Percentiles rank a stretch among this genome's conserved stretches.
Conservation (phyloP, 164 flowering plant species). For the Protea cynaroides region DNA sequence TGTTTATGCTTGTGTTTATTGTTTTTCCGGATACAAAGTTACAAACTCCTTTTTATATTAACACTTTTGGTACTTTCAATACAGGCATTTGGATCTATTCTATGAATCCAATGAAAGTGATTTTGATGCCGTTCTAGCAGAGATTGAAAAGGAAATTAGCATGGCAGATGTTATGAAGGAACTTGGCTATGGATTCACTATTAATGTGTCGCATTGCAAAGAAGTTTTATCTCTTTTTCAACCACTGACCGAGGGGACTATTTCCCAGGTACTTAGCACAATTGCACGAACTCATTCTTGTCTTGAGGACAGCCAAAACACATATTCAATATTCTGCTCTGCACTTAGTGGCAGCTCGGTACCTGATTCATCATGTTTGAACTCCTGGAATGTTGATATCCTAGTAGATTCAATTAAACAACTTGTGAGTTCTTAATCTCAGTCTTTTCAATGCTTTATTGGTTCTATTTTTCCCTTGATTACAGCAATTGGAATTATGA, state of each 20-base stretch:
- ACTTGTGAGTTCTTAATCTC: slow-evolving; percentile 45
- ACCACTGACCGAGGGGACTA: slow-evolving; percentile 65
- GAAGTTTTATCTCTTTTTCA: slow-evolving; percentile 66
- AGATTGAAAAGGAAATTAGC: slow-evolving; percentile 79
- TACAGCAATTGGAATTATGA: background rate
- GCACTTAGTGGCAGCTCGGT: slow-evolving; percentile 49
- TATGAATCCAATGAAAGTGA: slow-evolving; percentile 48
- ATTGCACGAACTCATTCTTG: slow-evolving; percentile 59
- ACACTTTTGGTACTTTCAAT: slow-evolving; percentile 9
- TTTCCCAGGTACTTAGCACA: slow-evolving; percentile 64
- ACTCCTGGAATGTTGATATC: slow-evolving; percentile 76
- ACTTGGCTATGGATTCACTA: slow-evolving; percentile 89
- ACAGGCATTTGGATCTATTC: slow-evolving; percentile 59
- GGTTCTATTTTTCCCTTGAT: background rate
- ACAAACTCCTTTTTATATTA: too few relatives aligned
- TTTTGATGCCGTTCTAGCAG: slow-evolving; percentile 71
- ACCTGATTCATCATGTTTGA: slow-evolving; percentile 44
- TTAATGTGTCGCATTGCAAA: slow-evolving; percentile 65
- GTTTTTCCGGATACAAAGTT: background rate
- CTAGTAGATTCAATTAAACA: slow-evolving; percentile 77
- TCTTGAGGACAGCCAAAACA: slow-evolving; percentile 56
- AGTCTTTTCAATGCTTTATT: background rate
- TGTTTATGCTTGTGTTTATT: background rate
- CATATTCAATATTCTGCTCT: slow-evolving; percentile 50
- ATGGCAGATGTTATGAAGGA: slow-evolving; percentile 80